phyloP scores from a whole-genome alignment of 2,329 filamentous ascomycete species.

The Pezicula neosporulosa region DNA sequence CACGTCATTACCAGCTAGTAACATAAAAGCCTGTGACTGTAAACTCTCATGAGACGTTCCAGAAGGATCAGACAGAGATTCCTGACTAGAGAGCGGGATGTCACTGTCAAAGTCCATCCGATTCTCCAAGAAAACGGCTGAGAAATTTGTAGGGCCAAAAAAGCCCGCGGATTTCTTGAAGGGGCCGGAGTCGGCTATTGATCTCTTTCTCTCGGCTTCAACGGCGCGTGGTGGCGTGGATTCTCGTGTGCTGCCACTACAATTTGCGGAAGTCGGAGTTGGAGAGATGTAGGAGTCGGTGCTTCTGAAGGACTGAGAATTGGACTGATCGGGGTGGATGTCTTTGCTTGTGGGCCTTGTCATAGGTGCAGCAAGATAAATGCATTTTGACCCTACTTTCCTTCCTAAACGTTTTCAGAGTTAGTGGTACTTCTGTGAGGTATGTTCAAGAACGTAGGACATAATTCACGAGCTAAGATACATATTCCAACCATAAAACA shows the following conservation, averaged over 20 bases:
- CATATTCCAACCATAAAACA: too few species aligned
- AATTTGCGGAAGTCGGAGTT: background rate
- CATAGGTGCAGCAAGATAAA: slow-evolving; percentile 25
- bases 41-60: slow-evolving; percentile 17
- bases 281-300: slow-evolving; percentile 4
- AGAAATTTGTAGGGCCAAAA: slow-evolving; percentile 27
- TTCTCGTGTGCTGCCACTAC: too few species aligned
- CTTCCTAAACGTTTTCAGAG: background rate
- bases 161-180: slow-evolving; percentile 15
- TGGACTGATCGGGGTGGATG: background rate
- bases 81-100: slow-evolving; percentile 20
- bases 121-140: slow-evolving; percentile 27
- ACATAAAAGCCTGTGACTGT: slow-evolving; percentile 24
- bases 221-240: too few species aligned
- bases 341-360: slow-evolving; percentile 11
- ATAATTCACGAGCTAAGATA: too few species aligned
- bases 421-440: too few species aligned
- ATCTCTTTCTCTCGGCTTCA: slow-evolving; percentile 2
- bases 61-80: slow-evolving; percentile 10
- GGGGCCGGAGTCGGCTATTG: slow-evolving; percentile 13
- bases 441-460: too few species aligned
- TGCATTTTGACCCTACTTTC: slow-evolving; percentile 17
- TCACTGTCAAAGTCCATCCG: slow-evolving; percentile 17
- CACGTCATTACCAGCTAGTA: slow-evolving; percentile 16
- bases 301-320: too few species aligned